Conservation (phyloP, 2,329 filamentous ascomycete species). For the Sclerotinia glacialis region DNA sequence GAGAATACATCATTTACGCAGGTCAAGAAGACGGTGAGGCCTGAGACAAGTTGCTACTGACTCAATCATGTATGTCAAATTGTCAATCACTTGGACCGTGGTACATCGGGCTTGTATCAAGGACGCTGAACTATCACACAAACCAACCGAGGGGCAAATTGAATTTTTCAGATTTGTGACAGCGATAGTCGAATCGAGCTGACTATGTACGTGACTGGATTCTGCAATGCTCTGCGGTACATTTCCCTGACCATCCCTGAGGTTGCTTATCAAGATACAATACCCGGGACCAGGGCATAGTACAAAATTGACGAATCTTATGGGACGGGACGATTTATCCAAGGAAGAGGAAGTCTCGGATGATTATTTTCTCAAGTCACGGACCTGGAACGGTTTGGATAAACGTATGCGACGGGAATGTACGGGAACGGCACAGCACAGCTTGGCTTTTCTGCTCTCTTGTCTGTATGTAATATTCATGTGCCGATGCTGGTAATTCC, state of each 20-base stretch:
- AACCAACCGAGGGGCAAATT: constrained; percentile 14
- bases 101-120: constrained; percentile 2
- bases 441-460: constrained; percentile 8
- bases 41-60: constrained; percentile 1
- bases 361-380: not conserved
- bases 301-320: not conserved
- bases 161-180: constrained; percentile 10
- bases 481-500: not conserved
- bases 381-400: constrained; percentile 3
- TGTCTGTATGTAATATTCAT: constrained; percentile 15
- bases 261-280: not conserved
- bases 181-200: constrained; percentile 3
- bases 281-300: not conserved
- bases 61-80: constrained; percentile 10
- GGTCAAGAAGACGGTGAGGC: constrained; percentile 12
- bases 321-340: constrained; percentile 7
- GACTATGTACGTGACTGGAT: not conserved
- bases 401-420: constrained; percentile 21
- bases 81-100: constrained; percentile 9
- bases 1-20: constrained; percentile 1
- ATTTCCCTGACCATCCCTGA: too few species aligned
- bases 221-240: not conserved
- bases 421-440: constrained; percentile 19
- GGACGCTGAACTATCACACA: not conserved
- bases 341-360: constrained; percentile 1